Conservation (phyloP, 352 stramenopile genomes). For the Phytopythium ostracodes region DNA sequence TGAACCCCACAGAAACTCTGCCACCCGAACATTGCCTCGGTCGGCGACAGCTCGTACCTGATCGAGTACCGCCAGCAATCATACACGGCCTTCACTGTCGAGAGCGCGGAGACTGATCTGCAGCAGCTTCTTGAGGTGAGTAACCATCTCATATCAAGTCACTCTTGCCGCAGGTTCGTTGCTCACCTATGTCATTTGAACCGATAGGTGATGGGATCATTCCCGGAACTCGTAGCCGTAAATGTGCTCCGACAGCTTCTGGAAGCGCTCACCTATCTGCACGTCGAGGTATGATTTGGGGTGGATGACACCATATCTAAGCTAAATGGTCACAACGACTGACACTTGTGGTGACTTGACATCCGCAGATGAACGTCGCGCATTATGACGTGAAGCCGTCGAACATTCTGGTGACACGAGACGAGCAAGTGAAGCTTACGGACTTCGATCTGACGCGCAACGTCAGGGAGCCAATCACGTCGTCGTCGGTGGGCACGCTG, state of each 20-base stretch:
- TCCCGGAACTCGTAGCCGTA: constrained; percentile 57
- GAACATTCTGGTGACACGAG: constrained; percentile 93
- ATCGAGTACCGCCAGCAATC: constrained; percentile 66
- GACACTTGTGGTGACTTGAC: constrained; percentile 3
- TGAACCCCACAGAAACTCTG: constrained; percentile 42
- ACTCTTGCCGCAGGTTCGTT: not conserved
- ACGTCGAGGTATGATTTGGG: constrained; percentile 44
- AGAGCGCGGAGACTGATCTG: constrained; percentile 64
- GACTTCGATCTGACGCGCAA: constrained; percentile 87
- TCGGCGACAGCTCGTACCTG: constrained; percentile 50
- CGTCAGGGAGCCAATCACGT: constrained; percentile 47
- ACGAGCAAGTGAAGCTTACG: constrained; percentile 87
- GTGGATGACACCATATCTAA: constrained; percentile 1
- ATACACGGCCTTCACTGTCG: constrained; percentile 77
- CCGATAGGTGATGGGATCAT: constrained; percentile 46
- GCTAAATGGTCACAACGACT: not conserved
- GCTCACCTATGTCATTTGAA: not conserved
- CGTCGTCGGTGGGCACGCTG: constrained; percentile 65
- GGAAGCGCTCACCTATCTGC: constrained; percentile 64
- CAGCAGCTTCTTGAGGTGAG: constrained; percentile 70
- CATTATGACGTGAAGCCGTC: constrained; percentile 96
- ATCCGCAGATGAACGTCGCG: constrained; percentile 53
- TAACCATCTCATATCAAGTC: not conserved
- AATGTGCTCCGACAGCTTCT: constrained; percentile 66
- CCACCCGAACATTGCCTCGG: constrained; percentile 63